Conservation (phyloP, 139 green algal genomes). For the Chlamydomonas sphaeroides region DNA sequence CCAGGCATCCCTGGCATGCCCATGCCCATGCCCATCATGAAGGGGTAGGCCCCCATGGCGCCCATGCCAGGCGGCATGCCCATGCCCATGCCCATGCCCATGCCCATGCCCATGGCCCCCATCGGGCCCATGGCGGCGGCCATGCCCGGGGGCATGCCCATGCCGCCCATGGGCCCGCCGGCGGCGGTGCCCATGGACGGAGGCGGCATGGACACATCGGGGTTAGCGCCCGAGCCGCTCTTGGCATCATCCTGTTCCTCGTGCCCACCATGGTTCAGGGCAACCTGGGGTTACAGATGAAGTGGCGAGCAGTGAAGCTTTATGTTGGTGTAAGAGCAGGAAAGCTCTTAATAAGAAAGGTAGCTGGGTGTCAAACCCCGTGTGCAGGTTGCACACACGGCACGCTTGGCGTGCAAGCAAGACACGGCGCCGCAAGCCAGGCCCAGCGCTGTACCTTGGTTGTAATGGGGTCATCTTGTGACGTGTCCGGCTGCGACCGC, state of each 20-base stretch:
- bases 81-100: background rate
- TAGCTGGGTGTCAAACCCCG: background rate
- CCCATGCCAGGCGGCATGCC: background rate
- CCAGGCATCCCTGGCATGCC: background rate
- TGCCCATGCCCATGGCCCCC: slow-evolving; percentile 40
- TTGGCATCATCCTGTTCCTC: slow-evolving; percentile 42
- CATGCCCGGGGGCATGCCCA: slow-evolving; percentile 8
- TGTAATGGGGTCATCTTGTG: slow-evolving; percentile 42
- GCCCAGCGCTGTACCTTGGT: slow-evolving; percentile 8
- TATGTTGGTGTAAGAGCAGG: too few relatives aligned
- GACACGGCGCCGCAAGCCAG: too few relatives aligned
- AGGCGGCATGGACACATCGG: background rate
- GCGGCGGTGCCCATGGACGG: background rate
- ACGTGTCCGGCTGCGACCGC: slow-evolving; percentile 35
- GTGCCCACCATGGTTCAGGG: background rate
- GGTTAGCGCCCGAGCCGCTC: slow-evolving; percentile 10
- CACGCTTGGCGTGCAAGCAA: background rate
- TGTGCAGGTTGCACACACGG: background rate
- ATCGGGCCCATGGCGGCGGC: background rate
- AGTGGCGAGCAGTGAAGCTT: background rate
- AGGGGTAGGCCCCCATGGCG: background rate
- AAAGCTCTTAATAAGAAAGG: too few relatives aligned
- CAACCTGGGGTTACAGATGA: background rate
- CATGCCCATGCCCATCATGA: slow-evolving; percentile 13
- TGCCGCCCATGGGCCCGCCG: background rate